Evolutionary conservation across 202 grass and related monocot species (phyloP), one percentile per base, ranked within the genome.

Genomic region (Panicum hallii): DNA sequence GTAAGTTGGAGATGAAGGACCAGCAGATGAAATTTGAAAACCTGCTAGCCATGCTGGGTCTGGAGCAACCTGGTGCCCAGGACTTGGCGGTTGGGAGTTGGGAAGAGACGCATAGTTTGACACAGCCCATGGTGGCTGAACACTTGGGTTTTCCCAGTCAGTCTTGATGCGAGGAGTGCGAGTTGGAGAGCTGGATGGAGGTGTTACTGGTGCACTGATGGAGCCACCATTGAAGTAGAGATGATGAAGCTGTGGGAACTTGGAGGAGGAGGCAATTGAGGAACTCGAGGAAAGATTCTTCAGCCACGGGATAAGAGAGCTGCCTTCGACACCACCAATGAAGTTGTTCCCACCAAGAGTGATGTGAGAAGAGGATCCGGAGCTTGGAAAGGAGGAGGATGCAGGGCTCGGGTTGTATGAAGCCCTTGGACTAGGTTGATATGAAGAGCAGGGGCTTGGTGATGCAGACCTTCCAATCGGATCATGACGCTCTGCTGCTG

Each of bases 171-270:
- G 82, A 66, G 85, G 93, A 11, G 95, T 93, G 23, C 77, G 75
- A 22, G 87, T 89, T 19, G 95, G 92, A 3, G 95, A 95, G 67
- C 95, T 93, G 58, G 92, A 86, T 11, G 95, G 95, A 75, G 95
- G 95, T 13, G 93, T 98, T 19, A 98, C 95, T 4, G 95, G 95
- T 32, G 95, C 95, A 70, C 95, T 98, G 36, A 98, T 98, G 22
- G 92, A 94, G 42, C 92, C 91, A 20, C 89, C 88, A 67, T 91
- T 87, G 73, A 95, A 84, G 52, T 88, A 92, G 26, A 92, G 81
- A 73, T 90, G 93, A 41, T 90, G 83, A 71, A 88, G 77, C 23
- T 90, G 90, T 2, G 88, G 88, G 45, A 92, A 87, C 80, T 88
- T 92, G 42, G 88, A 90, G 60, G 85, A 88, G 9, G 88, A 88